These are phyloP conservation scores for Asterella californica DNA, from an alignment of 225 moss, liverwort and hornwort genomes.

Conservation along the genomic window DNA sequence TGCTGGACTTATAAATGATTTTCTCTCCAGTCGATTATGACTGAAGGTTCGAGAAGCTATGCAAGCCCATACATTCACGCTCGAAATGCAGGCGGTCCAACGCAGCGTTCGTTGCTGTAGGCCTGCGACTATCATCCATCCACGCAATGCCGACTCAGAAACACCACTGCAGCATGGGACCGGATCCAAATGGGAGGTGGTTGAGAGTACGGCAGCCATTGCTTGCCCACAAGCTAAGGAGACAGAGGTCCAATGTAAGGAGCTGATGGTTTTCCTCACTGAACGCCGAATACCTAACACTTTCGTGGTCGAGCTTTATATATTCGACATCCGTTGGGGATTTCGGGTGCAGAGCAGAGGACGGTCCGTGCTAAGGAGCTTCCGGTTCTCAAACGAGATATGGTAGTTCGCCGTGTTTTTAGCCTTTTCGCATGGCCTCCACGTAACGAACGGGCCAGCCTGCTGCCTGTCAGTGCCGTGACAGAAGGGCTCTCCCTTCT, in stretches of 20 bases:
- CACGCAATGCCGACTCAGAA: conserved; percentile 6
- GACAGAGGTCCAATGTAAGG: background rate
- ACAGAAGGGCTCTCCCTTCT: background rate
- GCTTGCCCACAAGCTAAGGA: background rate
- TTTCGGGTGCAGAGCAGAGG: conserved; percentile 6
- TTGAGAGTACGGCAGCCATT: background rate
- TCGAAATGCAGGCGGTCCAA: background rate
- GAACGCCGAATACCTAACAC: background rate
- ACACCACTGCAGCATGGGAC: conserved; percentile 1
- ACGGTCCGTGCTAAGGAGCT: conserved; percentile 11
- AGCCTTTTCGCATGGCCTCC: background rate
- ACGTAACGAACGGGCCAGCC: background rate
- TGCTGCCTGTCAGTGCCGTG: conserved; percentile 10
- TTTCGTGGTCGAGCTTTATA: background rate
- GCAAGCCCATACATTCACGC: background rate
- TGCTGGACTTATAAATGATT: background rate
- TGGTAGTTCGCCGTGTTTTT: background rate
- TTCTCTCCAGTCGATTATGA: background rate
- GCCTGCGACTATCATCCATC: background rate
- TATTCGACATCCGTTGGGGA: background rate
- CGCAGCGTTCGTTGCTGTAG: background rate
- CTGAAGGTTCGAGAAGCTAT: background rate
- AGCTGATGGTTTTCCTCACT: background rate
- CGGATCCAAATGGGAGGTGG: background rate
- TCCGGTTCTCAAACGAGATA: background rate